phyloP scores from a whole-genome alignment of 1,284 basidiomycete genomes.

The Cutaneotrichosporon cyanovorans region DNA sequence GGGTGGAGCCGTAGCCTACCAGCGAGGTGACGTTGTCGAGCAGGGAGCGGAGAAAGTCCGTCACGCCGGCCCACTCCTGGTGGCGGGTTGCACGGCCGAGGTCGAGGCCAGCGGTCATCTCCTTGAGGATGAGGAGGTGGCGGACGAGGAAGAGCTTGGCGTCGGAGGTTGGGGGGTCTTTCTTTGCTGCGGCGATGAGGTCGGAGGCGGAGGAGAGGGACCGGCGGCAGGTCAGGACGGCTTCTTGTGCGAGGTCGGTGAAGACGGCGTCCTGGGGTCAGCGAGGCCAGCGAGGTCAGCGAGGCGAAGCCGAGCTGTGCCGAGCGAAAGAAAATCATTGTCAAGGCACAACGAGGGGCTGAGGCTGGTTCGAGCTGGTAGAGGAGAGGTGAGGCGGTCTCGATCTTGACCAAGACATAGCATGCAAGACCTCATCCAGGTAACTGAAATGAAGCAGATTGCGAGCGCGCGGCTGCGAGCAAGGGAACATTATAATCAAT shows the following conservation, averaged over 20 bases:
- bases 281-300: not conserved
- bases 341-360: not conserved
- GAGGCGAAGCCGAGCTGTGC: not conserved
- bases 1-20: conserved; percentile 48
- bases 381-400: too few species aligned
- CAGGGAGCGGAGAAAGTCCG: conserved; percentile 64
- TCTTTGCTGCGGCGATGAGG: conserved; percentile 53
- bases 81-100: conserved; percentile 48
- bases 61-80: conserved; percentile 46
- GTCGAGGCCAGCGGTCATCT: conserved; percentile 71
- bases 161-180: conserved; percentile 51
- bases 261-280: conserved; percentile 69
- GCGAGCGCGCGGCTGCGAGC: too few species aligned
- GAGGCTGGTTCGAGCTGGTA: too few species aligned
- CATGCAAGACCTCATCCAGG: too few species aligned
- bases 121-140: conserved; percentile 84
- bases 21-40: conserved; percentile 61
- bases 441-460: too few species aligned
- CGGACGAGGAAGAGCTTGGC: conserved; percentile 75
- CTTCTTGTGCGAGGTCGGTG: conserved; percentile 87
- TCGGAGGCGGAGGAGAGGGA: conserved; percentile 67
- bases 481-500: too few species aligned
- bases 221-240: conserved; percentile 67
- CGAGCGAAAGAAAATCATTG: not conserved
- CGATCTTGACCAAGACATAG: too few species aligned